phyloP scores from a whole-genome alignment of 306 rosid species.

The Malus asiatica region DNA sequence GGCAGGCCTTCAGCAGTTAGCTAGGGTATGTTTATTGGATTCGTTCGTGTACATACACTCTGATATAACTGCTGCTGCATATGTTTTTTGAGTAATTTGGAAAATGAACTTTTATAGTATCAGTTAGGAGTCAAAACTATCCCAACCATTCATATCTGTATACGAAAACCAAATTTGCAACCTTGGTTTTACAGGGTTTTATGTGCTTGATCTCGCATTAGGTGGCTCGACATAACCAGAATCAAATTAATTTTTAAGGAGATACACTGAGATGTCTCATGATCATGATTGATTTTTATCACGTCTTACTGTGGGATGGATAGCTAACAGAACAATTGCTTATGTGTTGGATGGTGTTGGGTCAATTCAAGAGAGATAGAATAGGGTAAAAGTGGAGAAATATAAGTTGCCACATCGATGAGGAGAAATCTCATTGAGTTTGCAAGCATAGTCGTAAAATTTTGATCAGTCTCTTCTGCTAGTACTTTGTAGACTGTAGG shows the following conservation, averaged over 20 bases:
- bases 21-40: conserved; percentile 39
- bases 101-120: too few species aligned
- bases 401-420: neutral
- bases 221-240: neutral
- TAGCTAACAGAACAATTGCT: neutral
- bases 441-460: neutral
- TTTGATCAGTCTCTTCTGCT: neutral
- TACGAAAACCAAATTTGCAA: neutral
- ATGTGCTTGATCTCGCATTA: neutral
- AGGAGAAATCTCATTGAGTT: neutral
- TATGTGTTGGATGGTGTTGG: neutral
- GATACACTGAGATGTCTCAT: neutral
- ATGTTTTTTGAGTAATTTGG: neutral
- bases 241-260: too few species aligned
- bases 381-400: neutral
- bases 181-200: neutral
- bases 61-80: neutral
- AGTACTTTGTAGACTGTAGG: neutral
- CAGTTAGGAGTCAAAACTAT: neutral
- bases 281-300: neutral
- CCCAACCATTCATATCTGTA: neutral
- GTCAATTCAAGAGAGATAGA: neutral
- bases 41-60: neutral
- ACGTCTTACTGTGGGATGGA: neutral
- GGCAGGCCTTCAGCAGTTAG: conserved; percentile 75